Percentiles rank a stretch among this genome's conserved stretches.
These are phyloP conservation scores for Alectoria sarmentosa DNA, from an alignment of 495 filamentous ascomycete genomes.

Conservation along the genomic window DNA sequence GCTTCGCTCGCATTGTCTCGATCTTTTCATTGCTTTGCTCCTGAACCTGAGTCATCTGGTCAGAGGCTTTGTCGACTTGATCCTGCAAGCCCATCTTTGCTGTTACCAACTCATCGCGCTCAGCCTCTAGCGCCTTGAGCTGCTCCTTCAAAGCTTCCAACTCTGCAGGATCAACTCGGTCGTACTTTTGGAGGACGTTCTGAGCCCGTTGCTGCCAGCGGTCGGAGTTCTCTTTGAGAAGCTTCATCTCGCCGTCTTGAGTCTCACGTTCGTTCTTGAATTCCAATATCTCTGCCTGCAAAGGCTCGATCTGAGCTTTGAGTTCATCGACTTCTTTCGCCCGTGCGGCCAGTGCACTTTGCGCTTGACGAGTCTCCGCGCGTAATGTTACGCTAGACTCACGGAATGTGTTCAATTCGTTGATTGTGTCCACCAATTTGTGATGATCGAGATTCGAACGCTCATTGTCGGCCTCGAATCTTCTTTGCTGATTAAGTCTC, in stretches of 20 bases:
- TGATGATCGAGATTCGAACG: conserved; percentile 67
- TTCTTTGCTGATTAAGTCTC: conserved; percentile 81
- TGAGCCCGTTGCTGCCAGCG: conserved; percentile 89
- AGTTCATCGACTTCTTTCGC: conserved; percentile 66
- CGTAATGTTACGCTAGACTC: conserved; percentile 87
- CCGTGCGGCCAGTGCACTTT: conserved; percentile 67
- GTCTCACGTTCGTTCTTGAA: conserved; percentile 71
- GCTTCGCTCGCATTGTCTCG: conserved; percentile 42
- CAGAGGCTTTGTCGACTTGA: conserved; percentile 40
- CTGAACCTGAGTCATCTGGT: conserved; percentile 44
- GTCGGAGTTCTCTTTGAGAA: conserved; percentile 81
- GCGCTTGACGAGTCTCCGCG: conserved; percentile 72
- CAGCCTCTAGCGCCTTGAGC: conserved; percentile 54
- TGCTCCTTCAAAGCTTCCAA: conserved; percentile 76
- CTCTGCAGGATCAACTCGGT: conserved; percentile 87
- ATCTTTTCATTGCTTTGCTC: conserved; percentile 45
- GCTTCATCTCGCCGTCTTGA: conserved; percentile 75
- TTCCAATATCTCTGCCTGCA: conserved; percentile 69
- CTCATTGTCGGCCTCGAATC: conserved; percentile 63
- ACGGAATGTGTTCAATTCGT: conserved; percentile 88
- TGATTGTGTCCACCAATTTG: conserved; percentile 85
- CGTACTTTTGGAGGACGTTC: conserved; percentile 91
- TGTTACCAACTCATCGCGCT: conserved; percentile 59
- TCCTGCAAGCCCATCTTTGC: conserved; percentile 53
- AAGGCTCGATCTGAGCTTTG: conserved; percentile 66